Conservation (phyloP, 2,329 filamentous ascomycete species). For the Raffaelea ambrosiae region DNA sequence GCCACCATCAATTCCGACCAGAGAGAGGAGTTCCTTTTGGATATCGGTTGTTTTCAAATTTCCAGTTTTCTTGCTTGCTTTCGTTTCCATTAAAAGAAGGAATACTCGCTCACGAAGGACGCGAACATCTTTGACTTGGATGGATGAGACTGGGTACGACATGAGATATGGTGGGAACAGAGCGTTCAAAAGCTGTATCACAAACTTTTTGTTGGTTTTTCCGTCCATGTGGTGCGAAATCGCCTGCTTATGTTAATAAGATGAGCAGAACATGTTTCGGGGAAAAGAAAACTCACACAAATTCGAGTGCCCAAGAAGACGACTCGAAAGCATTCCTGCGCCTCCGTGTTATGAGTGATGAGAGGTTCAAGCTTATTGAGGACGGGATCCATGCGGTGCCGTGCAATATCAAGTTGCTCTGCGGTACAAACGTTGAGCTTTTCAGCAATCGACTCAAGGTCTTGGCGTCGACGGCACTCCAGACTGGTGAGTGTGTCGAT, state of each 20-base stretch:
- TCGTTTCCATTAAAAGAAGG: constrained; percentile 3
- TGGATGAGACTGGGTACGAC: constrained; percentile 9
- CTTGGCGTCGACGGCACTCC: constrained; percentile 9
- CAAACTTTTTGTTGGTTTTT: background rate
- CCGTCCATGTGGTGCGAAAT: constrained; percentile 11
- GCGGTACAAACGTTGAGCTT: constrained; percentile 4
- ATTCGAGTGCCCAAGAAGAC: constrained; percentile 12
- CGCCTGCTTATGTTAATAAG: background rate
- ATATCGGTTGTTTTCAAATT: background rate
- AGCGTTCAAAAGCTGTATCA: constrained; percentile 13
- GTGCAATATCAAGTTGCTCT: constrained; percentile 5
- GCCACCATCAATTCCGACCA: constrained; percentile 4
- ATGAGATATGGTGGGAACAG: constrained; percentile 14
- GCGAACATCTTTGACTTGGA: constrained; percentile 5
- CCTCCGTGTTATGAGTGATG: constrained; percentile 5
- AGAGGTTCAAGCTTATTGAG: constrained; percentile 8
- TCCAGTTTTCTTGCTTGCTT: background rate
- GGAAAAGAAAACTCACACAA: constrained; percentile 8
- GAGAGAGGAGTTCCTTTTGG: background rate
- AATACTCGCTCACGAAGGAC: constrained; percentile 8
- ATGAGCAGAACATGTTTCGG: background rate
- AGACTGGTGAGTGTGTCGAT: constrained; percentile 10
- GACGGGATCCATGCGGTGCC: constrained; percentile 1
- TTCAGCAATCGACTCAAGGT: constrained; percentile 7
- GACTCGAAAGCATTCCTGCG: constrained; percentile 9